Percentiles rank a stretch among this genome's conserved stretches.
Conservation (phyloP, 495 filamentous ascomycete genomes). For the Penicillium goetzii region DNA sequence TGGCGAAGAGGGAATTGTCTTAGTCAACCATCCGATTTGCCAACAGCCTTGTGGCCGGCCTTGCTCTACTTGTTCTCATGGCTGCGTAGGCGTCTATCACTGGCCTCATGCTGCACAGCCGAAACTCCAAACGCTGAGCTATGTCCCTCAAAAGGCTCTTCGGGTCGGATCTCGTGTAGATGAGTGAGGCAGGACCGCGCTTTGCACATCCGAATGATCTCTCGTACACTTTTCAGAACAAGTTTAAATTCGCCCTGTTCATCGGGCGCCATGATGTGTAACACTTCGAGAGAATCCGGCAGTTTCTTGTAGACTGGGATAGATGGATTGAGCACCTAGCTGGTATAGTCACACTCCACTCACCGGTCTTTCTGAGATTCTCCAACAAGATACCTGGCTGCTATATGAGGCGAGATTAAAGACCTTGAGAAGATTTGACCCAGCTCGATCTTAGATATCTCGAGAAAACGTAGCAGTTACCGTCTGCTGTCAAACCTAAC, state of each 20-base stretch:
- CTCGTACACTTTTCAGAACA: background rate
- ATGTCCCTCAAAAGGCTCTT: background rate
- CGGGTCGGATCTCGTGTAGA: background rate
- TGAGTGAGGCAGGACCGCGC: background rate
- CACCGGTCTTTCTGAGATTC: too few species aligned
- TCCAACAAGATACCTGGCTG: background rate
- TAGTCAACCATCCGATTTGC: too few species aligned
- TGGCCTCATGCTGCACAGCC: background rate
- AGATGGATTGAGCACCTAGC: background rate
- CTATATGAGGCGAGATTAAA: too few species aligned
- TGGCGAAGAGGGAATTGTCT: too few species aligned
- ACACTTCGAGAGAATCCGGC: background rate
- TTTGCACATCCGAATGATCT: background rate
- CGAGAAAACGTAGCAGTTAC: too few species aligned
- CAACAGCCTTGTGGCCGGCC: too few species aligned
- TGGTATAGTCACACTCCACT: background rate
- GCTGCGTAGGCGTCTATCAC: too few species aligned
- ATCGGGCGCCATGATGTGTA: background rate
- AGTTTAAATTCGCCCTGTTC: background rate
- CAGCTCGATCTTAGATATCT: too few species aligned
- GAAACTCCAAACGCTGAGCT: background rate
- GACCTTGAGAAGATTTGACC: too few species aligned
- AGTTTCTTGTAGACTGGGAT: background rate
- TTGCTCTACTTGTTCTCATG: too few species aligned
- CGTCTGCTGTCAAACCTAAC: too few species aligned